A percentile compares a stretch with the other conserved stretches of the same genome.
Evolutionary conservation across 2,329 filamentous ascomycete species (phyloP).

Genomic region (Neonectria hederae): DNA sequence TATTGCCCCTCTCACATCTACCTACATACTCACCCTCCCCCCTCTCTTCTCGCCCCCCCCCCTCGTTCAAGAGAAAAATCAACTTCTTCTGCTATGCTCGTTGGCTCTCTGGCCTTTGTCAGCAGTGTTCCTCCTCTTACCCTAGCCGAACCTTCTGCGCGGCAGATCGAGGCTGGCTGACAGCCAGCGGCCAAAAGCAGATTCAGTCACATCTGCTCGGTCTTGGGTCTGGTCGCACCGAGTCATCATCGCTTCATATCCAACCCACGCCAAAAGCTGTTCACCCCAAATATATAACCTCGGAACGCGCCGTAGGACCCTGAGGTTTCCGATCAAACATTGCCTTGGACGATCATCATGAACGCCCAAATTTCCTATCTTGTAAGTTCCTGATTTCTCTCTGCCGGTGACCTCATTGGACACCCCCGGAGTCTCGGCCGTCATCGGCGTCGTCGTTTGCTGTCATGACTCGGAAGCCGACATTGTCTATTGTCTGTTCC

Average conservation of each 20-base stretch:
- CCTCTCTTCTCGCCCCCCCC: not conserved
- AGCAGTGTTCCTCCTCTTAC: slow-evolving; percentile 28
- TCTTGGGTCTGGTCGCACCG: slow-evolving; percentile 27
- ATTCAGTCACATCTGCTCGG: slow-evolving; percentile 15
- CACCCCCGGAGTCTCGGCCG: not conserved
- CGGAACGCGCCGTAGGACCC: not conserved
- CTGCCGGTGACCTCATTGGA: not conserved
- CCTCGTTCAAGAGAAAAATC: not conserved
- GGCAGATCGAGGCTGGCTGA: slow-evolving; percentile 32
- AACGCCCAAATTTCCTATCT: slow-evolving; percentile 67
- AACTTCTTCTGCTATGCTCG: slow-evolving; percentile 32
- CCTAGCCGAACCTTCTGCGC: slow-evolving; percentile 34
- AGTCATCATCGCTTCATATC: slow-evolving; percentile 13
- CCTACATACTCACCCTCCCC: not conserved
- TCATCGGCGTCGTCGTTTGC: not conserved
- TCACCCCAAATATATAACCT: slow-evolving; percentile 21
- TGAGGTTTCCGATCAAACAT: slow-evolving; percentile 15
- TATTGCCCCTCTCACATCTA: slow-evolving; percentile 1
- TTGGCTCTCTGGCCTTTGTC: slow-evolving; percentile 18
- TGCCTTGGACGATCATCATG: slow-evolving; percentile 51
- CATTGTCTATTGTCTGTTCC: not conserved
- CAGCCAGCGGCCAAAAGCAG: slow-evolving; percentile 30
- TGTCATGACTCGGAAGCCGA: slow-evolving; percentile 9
- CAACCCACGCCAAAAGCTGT: not conserved
- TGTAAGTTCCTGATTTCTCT: slow-evolving; percentile 51